phyloP scores from a whole-genome alignment of 257 asterid genomes.

The Solanum appendiculatum region DNA sequence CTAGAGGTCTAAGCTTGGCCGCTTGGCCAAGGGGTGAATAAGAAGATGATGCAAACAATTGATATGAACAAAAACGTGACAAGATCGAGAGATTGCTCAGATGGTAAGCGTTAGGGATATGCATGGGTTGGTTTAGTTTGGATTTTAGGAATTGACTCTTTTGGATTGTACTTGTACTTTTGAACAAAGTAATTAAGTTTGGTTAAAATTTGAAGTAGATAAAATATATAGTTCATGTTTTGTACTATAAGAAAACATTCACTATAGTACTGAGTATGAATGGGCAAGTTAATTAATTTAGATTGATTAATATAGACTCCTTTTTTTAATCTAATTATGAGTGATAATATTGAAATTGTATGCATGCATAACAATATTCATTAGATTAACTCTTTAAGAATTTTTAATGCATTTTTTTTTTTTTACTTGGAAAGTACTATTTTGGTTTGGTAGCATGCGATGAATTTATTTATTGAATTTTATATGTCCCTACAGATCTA shows the following conservation, averaged over 20 bases:
- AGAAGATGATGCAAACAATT: neutral
- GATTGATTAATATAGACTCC: too few species aligned
- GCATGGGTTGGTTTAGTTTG: too few species aligned
- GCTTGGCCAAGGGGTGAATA: neutral
- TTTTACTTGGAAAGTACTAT: neutral
- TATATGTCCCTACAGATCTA: neutral
- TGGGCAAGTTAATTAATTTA: too few species aligned
- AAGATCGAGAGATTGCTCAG: too few species aligned
- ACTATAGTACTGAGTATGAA: too few species aligned
- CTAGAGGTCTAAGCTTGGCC: neutral
- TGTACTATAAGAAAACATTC: too few species aligned
- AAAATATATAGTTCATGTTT: too few species aligned
- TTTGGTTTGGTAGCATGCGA: neutral
- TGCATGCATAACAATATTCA: neutral
- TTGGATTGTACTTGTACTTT: too few species aligned
- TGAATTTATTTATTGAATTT: neutral
- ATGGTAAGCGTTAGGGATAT: fast-evolving
- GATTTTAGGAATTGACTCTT: too few species aligned
- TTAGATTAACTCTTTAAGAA: neutral
- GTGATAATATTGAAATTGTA: neutral
- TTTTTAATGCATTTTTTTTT: neutral
- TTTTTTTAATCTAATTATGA: neutral
- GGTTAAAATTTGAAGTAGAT: too few species aligned
- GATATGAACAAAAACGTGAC: neutral
- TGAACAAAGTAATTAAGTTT: too few species aligned